Percentiles rank a stretch among this genome's conserved stretches.
Conservation (phyloP, 495 filamentous ascomycete species). For the Aspergillus avenaceus region DNA sequence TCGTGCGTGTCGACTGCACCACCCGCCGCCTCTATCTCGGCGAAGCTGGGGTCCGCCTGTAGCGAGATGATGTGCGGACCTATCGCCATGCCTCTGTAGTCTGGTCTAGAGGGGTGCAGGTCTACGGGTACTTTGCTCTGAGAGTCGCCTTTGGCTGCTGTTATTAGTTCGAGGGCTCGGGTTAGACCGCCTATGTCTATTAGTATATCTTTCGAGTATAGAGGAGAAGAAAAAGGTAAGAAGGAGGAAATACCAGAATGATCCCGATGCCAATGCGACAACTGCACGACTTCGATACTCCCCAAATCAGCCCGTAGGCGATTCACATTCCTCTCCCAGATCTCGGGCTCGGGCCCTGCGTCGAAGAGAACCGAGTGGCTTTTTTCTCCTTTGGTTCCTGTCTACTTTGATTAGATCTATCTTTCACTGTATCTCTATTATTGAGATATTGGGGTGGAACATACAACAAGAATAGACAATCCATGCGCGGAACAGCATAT, state of each 20-base stretch:
- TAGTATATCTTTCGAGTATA: too few species aligned
- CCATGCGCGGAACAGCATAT: conserved; percentile 61
- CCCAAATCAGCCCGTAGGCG: conserved; percentile 50
- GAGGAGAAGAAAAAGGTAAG: neutral
- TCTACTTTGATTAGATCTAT: too few species aligned
- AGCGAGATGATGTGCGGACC: conserved; percentile 44
- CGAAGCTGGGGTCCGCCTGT: conserved; percentile 55
- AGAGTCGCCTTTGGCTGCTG: conserved; percentile 33
- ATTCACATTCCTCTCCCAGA: conserved; percentile 52
- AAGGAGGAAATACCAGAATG: conserved; percentile 40
- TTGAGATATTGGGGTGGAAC: too few species aligned
- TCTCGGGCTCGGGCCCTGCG: conserved; percentile 53
- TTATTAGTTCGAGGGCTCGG: conserved; percentile 43
- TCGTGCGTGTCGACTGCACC: conserved; percentile 39
- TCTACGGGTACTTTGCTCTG: conserved; percentile 40
- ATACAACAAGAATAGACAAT: conserved; percentile 52
- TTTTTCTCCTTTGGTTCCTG: conserved; percentile 46
- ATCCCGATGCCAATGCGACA: conserved; percentile 68
- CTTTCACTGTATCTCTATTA: too few species aligned
- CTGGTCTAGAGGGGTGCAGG: conserved; percentile 52
- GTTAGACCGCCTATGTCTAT: conserved; percentile 46
- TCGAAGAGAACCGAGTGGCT: conserved; percentile 58
- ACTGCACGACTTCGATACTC: conserved; percentile 69
- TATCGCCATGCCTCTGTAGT: conserved; percentile 48
- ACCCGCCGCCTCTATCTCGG: conserved; percentile 46